Conservation (phyloP, 805 yeast genomes). For the Ogataea saltuana region DNA sequence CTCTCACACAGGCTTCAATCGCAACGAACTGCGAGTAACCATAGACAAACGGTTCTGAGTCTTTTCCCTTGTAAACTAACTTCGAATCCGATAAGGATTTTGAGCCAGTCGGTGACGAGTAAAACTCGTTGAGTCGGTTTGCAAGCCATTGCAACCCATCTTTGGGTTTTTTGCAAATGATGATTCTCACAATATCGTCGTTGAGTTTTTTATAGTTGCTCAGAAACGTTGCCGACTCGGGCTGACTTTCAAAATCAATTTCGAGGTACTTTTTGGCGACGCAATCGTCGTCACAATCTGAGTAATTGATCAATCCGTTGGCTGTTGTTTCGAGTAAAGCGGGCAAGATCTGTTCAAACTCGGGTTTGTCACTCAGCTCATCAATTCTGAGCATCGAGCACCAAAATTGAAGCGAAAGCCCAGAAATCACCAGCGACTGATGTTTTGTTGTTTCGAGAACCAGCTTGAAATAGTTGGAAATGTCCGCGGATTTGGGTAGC, state of each 20-base stretch:
- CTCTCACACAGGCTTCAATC: slow-evolving; percentile 87
- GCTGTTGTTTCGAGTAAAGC: slow-evolving; percentile 75
- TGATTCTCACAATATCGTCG: slow-evolving; percentile 87
- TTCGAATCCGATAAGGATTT: slow-evolving; percentile 56
- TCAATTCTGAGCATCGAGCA: slow-evolving; percentile 84
- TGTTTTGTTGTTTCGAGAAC: slow-evolving; percentile 81
- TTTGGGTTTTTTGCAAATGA: slow-evolving; percentile 82
- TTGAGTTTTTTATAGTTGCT: slow-evolving; percentile 78
- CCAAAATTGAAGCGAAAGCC: slow-evolving; percentile 92
- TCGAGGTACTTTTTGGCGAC: slow-evolving; percentile 66
- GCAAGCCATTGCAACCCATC: slow-evolving; percentile 84
- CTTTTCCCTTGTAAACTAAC: slow-evolving; percentile 55
- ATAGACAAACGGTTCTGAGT: slow-evolving; percentile 65
- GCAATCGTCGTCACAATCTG: slow-evolving; percentile 64
- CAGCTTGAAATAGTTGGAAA: slow-evolving; percentile 66
- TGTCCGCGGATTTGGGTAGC: slow-evolving; percentile 57
- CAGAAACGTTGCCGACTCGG: slow-evolving; percentile 76
- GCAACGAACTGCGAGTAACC: slow-evolving; percentile 83
- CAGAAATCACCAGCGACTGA: slow-evolving; percentile 85
- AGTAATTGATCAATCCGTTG: slow-evolving; percentile 73
- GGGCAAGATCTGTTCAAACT: slow-evolving; percentile 59
- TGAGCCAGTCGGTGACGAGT: slow-evolving; percentile 67
- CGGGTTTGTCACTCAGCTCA: slow-evolving; percentile 58
- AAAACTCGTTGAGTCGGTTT: slow-evolving; percentile 67
- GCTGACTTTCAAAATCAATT: slow-evolving; percentile 84